Evolutionary conservation across 2,329 filamentous ascomycete species (phyloP), one percentile per base, ranked within the genome.

Genomic region (Hysterium pulicare): DNA sequence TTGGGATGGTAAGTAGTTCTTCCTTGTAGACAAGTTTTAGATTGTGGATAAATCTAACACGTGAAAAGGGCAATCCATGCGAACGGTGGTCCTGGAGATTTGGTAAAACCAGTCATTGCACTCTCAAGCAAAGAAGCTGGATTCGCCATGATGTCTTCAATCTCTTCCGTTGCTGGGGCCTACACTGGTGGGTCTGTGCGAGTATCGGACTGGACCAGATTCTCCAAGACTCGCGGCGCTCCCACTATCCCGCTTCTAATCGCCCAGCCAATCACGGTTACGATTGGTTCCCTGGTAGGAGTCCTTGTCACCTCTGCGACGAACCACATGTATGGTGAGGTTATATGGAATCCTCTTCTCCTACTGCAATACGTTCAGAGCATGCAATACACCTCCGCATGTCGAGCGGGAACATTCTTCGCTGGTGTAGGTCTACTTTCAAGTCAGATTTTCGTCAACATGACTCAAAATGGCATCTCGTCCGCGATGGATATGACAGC

Each of bases 391-490:
- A 52, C 48, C 0, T 38, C 57, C 3, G 45, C 43, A 19, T 42
- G 46, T 21, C 47, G 58, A 13, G 58, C 58, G 1, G 59, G 55
- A 1, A 56, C 52, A 2, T 62, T 62, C 40, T 62, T 61, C 38
- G 57, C 57, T 3, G 58, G 57, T 2, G 16, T 60, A 7, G 59
- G 59, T 6, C 53, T 60, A 21, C 45, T 61, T 26, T 47, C 43
- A 15, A 48, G 48, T 20, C 53, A 54, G 23, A 33, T 59, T 10
- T 56, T 54, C 21, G 46, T 57, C n/a, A 56, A 56, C 38, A 48
- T 51, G 24, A 53, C 49, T 16, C 47, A 55, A 36, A 61, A 61
- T 30, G 53, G 45, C 10, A 50, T 59, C 2, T 48, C 45, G n/a
- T 50, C 48, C 2, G 57, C 55, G 5, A 61, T 61, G 57, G 58